Conservation (phyloP, 2,329 filamentous ascomycete species). For the Helotiales sp. region DNA sequence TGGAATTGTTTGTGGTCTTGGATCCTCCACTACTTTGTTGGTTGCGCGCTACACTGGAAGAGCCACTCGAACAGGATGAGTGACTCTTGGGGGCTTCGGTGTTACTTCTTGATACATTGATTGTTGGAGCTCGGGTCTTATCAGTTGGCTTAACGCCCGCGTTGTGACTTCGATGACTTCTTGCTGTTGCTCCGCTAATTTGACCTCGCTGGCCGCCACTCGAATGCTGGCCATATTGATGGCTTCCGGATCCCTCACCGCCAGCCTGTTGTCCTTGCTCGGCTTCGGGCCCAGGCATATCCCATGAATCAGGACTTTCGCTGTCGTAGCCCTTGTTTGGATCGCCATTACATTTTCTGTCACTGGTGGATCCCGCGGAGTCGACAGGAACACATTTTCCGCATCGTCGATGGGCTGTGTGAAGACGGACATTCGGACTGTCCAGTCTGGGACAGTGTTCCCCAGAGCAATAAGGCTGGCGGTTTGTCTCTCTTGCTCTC, state of each 20-base stretch:
- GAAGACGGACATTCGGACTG: too few species aligned
- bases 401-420: background rate
- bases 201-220: background rate
- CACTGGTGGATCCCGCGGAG: too few species aligned
- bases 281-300: background rate
- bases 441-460: too few species aligned
- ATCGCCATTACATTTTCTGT: background rate
- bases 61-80: background rate
- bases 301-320: background rate
- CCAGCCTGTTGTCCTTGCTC: background rate
- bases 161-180: background rate
- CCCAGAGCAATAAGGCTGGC: too few species aligned
- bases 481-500: too few species aligned
- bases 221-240: background rate
- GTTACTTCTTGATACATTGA: background rate
- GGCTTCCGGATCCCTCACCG: background rate
- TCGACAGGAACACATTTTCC: background rate
- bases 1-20: too few species aligned
- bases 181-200: background rate
- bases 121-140: background rate
- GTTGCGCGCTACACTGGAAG: too few species aligned
- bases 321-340: background rate
- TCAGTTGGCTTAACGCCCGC: background rate
- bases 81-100: too few species aligned
- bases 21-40: too few species aligned